Evolutionary conservation across 164 flowering plant species (phyloP).

Genomic region (Sedum album): DNA sequence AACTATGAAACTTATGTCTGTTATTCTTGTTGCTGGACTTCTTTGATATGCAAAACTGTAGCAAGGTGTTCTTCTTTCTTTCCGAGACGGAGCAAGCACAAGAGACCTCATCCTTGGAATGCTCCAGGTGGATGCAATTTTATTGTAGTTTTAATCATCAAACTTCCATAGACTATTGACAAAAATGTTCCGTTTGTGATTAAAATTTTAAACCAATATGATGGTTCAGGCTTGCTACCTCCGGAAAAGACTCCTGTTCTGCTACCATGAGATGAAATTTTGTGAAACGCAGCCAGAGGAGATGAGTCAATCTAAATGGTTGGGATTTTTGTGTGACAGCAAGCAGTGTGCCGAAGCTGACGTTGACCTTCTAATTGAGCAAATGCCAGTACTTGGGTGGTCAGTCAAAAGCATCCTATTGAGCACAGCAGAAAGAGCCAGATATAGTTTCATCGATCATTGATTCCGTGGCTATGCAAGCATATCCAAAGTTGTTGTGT

Average conservation of each 20-base stretch:
- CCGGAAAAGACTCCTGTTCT: conserved; percentile 30
- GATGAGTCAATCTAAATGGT: conserved; percentile 30
- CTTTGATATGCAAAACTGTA: conserved; percentile 17
- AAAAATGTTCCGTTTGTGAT: not conserved
- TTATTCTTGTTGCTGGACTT: not conserved
- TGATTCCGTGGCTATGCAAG: too few relatives aligned
- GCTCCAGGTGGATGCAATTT: conserved; percentile 51
- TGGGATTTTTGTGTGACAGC: conserved; percentile 36
- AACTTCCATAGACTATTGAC: not conserved
- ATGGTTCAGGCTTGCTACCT: conserved; percentile 52
- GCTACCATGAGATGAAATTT: conserved; percentile 19
- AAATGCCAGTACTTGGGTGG: conserved; percentile 44
- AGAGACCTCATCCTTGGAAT: conserved; percentile 53
- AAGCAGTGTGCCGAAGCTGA: conserved; percentile 27
- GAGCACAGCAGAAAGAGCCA: conserved; percentile 36
- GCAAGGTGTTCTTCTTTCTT: conserved; percentile 57
- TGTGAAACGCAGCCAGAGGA: conserved; percentile 19
- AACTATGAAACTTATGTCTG: not conserved
- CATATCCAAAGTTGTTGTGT: too few relatives aligned
- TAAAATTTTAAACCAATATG: not conserved
- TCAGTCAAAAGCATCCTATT: conserved; percentile 41
- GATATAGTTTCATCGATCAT: conserved; percentile 41
- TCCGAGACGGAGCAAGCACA: conserved; percentile 63
- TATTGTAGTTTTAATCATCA: not conserved
- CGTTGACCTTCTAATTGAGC: conserved; percentile 20